phyloP scores from a whole-genome alignment of 2,329 filamentous ascomycete genomes.

The Penicillium sp. region DNA sequence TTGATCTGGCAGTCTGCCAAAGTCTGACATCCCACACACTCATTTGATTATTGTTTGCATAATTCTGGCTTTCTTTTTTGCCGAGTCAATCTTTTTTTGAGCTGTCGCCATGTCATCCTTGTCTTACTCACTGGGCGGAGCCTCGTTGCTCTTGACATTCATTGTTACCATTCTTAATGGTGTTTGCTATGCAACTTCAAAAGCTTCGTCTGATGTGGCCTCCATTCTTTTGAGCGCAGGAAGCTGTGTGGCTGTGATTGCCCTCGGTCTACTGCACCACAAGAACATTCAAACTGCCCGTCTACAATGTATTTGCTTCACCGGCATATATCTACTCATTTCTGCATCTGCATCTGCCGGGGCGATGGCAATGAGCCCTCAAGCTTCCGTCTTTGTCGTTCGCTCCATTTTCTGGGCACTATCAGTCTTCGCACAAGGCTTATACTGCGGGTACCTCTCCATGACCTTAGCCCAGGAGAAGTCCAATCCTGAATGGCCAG shows the following conservation, averaged over 20 bases:
- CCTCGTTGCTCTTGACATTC: slow-evolving; percentile 24
- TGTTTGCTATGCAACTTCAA: slow-evolving; percentile 26
- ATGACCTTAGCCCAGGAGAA: slow-evolving; percentile 13
- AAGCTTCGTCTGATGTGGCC: slow-evolving; percentile 23
- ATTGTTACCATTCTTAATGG: slow-evolving; percentile 31
- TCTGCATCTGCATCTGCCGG: slow-evolving; percentile 29
- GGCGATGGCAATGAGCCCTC: slow-evolving; percentile 24
- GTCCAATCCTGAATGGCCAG: slow-evolving; percentile 22
- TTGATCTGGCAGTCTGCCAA: slow-evolving; percentile 9
- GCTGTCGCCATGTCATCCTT: slow-evolving; percentile 18
- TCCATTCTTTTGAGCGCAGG: slow-evolving; percentile 25
- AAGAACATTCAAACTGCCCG: slow-evolving; percentile 17
- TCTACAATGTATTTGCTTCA: slow-evolving; percentile 13
- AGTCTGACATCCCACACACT: slow-evolving; percentile 4
- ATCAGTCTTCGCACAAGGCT: slow-evolving; percentile 32
- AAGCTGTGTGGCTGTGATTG: slow-evolving; percentile 26
- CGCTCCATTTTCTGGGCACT: slow-evolving; percentile 39
- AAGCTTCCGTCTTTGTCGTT: slow-evolving; percentile 27
- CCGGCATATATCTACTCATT: slow-evolving; percentile 27
- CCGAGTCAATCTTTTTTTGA: slow-evolving; percentile 4
- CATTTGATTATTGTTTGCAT: background rate
- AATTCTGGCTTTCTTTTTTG: background rate
- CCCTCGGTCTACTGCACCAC: slow-evolving; percentile 19
- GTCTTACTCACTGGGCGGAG: slow-evolving; percentile 26
- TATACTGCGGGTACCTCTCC: slow-evolving; percentile 32